Base-by-base conservation (phyloP, 129 eudicot species). In the Saussurea involucrata region DNA sequence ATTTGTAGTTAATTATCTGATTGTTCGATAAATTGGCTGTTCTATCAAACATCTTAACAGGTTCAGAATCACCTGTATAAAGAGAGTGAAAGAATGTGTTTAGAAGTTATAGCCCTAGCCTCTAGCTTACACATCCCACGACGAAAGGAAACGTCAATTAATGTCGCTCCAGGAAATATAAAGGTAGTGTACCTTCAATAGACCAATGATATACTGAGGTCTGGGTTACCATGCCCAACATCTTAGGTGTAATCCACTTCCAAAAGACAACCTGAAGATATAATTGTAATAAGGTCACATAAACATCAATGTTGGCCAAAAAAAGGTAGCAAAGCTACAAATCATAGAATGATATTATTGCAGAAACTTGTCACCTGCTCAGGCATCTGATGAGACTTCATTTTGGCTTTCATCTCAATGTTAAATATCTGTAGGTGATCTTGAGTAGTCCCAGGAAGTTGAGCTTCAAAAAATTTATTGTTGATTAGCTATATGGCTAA, bases 341-440 rank as follows among this genome's bases (percentile, higher is more conserved):
- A 74, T 65, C 24, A 82, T 0, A 29, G 44, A 57, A 64, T 53
- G 28, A 72, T 55, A 31, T 46, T 6, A 70, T 36, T 21, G 6
- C n/a, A 57, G 8, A 80, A 71, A 76, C 12, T 13, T 7, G 29
- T 76, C 44, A 89, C 99, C 99, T 95, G 99, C 87, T 95, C 99
- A 61, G 99, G 99, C 99, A 95, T 95, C 90, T 92, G 99, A 85
- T 95, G 88, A 37, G 99, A 92, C 83, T 95, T 95, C 84, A 95
- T 80, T 76, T 95, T 95, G 24, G 96, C 90, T 81, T 95, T 95
- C 76, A 87, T 78, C 85, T 95, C 99, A 69, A 95, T 95, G 78
- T 95, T 95, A 75, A 95, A 95, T 76, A 95, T 92, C 86, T 95
- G 99, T 60, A 95, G 78, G 78, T 92, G 97, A 83, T 95, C 99